Base-by-base conservation (phyloP, 495 filamentous ascomycete genomes). In the Diplogelasinospora grovesii region DNA sequence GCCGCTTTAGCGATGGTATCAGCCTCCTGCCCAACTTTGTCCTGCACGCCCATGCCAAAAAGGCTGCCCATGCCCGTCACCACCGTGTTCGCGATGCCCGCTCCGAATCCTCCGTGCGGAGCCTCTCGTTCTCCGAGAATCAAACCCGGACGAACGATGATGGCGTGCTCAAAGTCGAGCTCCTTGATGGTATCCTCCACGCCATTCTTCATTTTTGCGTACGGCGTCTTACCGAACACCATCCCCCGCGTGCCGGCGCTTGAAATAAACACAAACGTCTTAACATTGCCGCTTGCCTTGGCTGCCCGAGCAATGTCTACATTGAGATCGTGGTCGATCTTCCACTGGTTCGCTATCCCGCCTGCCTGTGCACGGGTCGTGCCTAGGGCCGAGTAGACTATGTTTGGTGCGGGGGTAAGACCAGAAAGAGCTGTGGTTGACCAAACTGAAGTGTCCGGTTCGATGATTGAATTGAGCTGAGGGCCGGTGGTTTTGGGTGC, bases 321-420 rank as follows among this genome's bases (percentile, higher is more conserved):
- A 57, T 86, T 85, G 21, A 86, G 65, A 54, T 82, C 82, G 59
- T 83, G 74, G 59, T 89, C 85, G 25, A 89, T 77, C 50, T 83
- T 83, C 53, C 82, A 78, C 57, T 88, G 85, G 48, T 81, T 79
- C 23, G 75, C 75, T 45, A 87, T 70, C 28, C 81, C 74, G 21
- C 84, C 84, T 0, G 82, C 83, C 22, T 70, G 69, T 1, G 48
- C 73, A 14, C 74, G 69, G 4, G 84, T 87, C 1, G 83, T 87
- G 32, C 70, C 85, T 15, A 89, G 66, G 11, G 78, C 66, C 1
- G 82, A 83, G 43, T 83, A 68, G 52, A 83, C 76, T 30, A 77
- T 68, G 2, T 66, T 57, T 0, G 82, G 83, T 0, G 70, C 36
- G 0, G 82, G 82, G 0, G 60, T 41, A 22, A 82, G 64, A 3